Percentiles rank a stretch among this genome's conserved stretches.
Conservation (phyloP, 257 asterid species). For the Paraleonurus japonicus region DNA sequence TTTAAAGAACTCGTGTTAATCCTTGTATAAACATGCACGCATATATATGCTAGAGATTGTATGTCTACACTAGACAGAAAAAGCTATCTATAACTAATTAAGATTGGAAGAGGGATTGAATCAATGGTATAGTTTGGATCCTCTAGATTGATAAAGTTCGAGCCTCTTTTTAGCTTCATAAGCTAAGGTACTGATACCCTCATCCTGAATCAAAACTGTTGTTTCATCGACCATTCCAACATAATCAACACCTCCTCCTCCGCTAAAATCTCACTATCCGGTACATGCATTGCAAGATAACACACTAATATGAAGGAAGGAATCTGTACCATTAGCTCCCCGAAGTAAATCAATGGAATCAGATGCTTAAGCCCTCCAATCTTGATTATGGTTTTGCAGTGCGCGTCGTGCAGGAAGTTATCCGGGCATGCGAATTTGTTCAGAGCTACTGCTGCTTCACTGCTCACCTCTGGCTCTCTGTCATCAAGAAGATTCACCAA, state of each 20-base stretch:
- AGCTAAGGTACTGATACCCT: slow-evolving; percentile 38
- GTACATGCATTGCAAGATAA: slow-evolving; percentile 65
- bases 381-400: slow-evolving; percentile 53
- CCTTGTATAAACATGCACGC: not conserved
- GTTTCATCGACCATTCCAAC: slow-evolving; percentile 68
- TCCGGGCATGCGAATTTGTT: slow-evolving; percentile 61
- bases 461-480: slow-evolving; percentile 52
- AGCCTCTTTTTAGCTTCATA: slow-evolving; percentile 63
- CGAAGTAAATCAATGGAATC: slow-evolving; percentile 48
- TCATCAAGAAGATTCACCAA: slow-evolving; percentile 64
- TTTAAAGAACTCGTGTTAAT: slow-evolving; percentile 1
- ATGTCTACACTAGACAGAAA: slow-evolving; percentile 21
- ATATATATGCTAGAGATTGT: slow-evolving; percentile 19
- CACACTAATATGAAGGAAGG: slow-evolving; percentile 58
- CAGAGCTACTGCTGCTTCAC: slow-evolving; percentile 59
- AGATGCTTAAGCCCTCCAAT: slow-evolving; percentile 56
- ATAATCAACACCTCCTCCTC: slow-evolving; percentile 50
- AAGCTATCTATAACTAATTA: too few species aligned
- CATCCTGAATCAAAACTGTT: slow-evolving; percentile 49
- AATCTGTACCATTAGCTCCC: slow-evolving; percentile 64
- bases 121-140: slow-evolving; percentile 45
- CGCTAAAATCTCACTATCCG: slow-evolving; percentile 56
- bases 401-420: slow-evolving; percentile 56
- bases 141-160: slow-evolving; percentile 68
- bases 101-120: too few species aligned